Evolutionary conservation across 306 rosid genomes (phyloP), one percentile per base, ranked within the genome.

Genomic region (Cucurbita moschata): DNA sequence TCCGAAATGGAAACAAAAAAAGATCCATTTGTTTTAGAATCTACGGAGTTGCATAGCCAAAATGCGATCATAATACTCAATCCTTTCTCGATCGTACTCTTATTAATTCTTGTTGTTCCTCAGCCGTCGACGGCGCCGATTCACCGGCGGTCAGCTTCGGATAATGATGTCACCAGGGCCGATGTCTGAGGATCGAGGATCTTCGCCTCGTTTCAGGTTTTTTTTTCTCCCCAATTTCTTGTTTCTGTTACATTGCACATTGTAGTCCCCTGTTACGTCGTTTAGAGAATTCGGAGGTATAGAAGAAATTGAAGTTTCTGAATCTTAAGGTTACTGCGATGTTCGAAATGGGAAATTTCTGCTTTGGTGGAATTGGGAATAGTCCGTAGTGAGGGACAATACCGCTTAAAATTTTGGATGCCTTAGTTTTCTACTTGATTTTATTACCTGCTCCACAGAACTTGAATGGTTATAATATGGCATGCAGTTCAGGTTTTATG

Each of bases 141-240:
- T 40, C 5, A 26, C 14, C 37, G 47, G 40, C 19, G 26, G 56
- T 61, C 54, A 6, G 73, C 51, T 76, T 75, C 76, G 38, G 61
- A 78, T 79, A 82, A 91, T 91, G 99, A 91, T 91, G 96, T 79
- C 97, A 52, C 89, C 99, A 10, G 77, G 89, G 70, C 82, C 82
- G 55, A 81, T 71, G 51, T 80, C 96, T 18, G 95, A 89, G 75
- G 97, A 85, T 85, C 96, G 96, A 68, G 89, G 86, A 39, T 78
- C 92, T 82, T 58, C 90, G n/a, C 69, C 83, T 16, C 86, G 85
- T 80, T 79, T 87, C 81, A 94, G 98, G 98, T 90, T 26, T 71
- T 47, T 51, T 7, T 0, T 5, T 10, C 6, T 21, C 30, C 8
- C 10, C 66, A 18, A 37, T 15, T 21, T 65, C 42, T 56, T 79